Conservation (phyloP, 2,329 filamentous ascomycete species). For the Aspergillus fischeri region DNA sequence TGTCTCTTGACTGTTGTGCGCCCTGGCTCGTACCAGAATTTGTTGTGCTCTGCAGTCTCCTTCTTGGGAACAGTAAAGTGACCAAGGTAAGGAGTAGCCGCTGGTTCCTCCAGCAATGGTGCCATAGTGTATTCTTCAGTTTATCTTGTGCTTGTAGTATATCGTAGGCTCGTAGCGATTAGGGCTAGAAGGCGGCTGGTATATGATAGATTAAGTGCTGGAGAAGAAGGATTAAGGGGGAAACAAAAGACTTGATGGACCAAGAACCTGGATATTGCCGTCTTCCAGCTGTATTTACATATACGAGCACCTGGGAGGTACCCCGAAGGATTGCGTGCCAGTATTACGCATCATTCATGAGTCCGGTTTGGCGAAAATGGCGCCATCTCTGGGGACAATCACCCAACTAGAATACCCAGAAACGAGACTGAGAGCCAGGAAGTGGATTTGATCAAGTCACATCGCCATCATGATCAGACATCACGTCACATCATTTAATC, state of each 20-base stretch:
- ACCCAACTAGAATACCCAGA: slow-evolving; percentile 11
- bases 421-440: not conserved
- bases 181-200: not conserved
- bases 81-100: slow-evolving; percentile 9
- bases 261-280: not conserved
- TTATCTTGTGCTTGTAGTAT: not conserved
- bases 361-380: slow-evolving; percentile 21
- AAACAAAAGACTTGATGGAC: not conserved
- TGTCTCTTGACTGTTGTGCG: slow-evolving; percentile 44
- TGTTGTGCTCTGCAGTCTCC: slow-evolving; percentile 19
- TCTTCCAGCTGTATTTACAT: not conserved
- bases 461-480: not conserved
- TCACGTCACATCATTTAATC: not conserved
- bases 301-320: not conserved
- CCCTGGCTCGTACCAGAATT: slow-evolving; percentile 47
- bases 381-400: slow-evolving; percentile 28
- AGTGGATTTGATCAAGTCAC: not conserved
- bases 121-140: slow-evolving; percentile 22
- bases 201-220: slow-evolving; percentile 11
- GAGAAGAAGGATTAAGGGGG: not conserved
- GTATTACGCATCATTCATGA: slow-evolving; percentile 11
- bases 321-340: not conserved
- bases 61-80: slow-evolving; percentile 18
- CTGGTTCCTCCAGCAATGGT: slow-evolving; percentile 28
- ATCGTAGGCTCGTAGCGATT: not conserved